Conservation (phyloP, 805 yeast genomes). For the Candida silvicultrix region DNA sequence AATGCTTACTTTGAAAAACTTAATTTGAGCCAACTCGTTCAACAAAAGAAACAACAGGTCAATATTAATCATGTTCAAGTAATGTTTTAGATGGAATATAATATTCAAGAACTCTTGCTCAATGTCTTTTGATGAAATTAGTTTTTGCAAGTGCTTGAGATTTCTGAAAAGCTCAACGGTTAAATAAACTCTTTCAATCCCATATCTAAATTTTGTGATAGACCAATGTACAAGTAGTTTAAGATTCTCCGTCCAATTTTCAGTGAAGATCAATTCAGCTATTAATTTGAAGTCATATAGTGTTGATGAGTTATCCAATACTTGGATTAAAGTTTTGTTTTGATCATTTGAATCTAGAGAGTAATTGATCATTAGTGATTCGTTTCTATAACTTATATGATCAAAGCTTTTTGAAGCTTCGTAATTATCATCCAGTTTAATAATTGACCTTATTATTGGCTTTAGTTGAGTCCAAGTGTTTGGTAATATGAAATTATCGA, state of each 20-base stretch:
- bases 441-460: constrained; percentile 36
- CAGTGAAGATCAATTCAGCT: constrained; percentile 21
- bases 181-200: constrained; percentile 9
- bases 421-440: constrained; percentile 26
- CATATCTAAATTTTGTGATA: constrained; percentile 23
- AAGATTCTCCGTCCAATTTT: constrained; percentile 31
- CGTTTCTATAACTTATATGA: constrained; percentile 60
- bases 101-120: constrained; percentile 29
- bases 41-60: constrained; percentile 37
- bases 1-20: constrained; percentile 40
- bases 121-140: constrained; percentile 24
- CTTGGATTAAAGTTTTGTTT: constrained; percentile 24
- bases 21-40: constrained; percentile 33
- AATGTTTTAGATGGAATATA: constrained; percentile 30
- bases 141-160: constrained; percentile 4
- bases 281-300: constrained; percentile 26
- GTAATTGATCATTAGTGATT: constrained; percentile 55
- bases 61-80: constrained; percentile 27
- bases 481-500: constrained; percentile 59
- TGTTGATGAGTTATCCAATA: constrained; percentile 29
- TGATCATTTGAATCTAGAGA: constrained; percentile 16
- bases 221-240: constrained; percentile 34
- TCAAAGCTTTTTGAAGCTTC: constrained; percentile 42
- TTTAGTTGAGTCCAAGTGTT: constrained; percentile 53
- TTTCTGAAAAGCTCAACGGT: constrained; percentile 10